phyloP scores from a whole-genome alignment of 2,329 filamentous ascomycete species.

The Epichloe bromicola region DNA sequence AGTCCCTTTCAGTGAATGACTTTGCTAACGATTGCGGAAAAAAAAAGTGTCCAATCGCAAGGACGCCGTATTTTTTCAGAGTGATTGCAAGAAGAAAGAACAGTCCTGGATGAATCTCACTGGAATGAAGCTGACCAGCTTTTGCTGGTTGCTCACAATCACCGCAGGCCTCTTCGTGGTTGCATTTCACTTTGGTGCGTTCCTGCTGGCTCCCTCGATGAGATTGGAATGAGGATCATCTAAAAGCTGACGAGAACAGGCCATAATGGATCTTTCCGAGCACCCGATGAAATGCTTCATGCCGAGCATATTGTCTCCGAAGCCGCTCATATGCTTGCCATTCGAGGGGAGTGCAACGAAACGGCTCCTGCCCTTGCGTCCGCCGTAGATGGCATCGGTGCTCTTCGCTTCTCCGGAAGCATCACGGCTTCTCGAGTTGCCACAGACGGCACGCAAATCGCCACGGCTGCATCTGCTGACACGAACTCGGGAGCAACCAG shows the following conservation, averaged over 20 bases:
- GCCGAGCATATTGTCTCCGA: constrained; percentile 9
- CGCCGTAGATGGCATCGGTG: constrained; percentile 7
- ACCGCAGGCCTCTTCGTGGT: background rate
- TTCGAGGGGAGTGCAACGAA: constrained; percentile 11
- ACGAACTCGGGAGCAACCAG: constrained; percentile 1
- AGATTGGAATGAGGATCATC: background rate
- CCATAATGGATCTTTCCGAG: constrained; percentile 1
- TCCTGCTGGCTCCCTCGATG: background rate
- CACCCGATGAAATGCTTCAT: constrained; percentile 8
- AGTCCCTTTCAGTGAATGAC: background rate
- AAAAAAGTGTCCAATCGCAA: constrained; percentile 2
- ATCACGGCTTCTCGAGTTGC: constrained; percentile 6
- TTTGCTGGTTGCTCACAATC: constrained; percentile 4
- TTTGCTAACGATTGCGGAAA: background rate
- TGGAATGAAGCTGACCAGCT: constrained; percentile 2
- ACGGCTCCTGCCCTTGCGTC: constrained; percentile 4
- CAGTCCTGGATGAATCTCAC: background rate
- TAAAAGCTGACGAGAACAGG: background rate
- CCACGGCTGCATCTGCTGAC: background rate
- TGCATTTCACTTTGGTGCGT: constrained; percentile 1
- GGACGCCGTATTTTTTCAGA: background rate
- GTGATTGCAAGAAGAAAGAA: background rate
- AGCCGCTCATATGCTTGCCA: constrained; percentile 11
- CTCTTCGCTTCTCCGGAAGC: constrained; percentile 6
- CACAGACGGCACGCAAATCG: constrained; percentile 2